Base-by-base conservation (phyloP, 805 yeast genomes). In the Saturnispora sanitii region DNA sequence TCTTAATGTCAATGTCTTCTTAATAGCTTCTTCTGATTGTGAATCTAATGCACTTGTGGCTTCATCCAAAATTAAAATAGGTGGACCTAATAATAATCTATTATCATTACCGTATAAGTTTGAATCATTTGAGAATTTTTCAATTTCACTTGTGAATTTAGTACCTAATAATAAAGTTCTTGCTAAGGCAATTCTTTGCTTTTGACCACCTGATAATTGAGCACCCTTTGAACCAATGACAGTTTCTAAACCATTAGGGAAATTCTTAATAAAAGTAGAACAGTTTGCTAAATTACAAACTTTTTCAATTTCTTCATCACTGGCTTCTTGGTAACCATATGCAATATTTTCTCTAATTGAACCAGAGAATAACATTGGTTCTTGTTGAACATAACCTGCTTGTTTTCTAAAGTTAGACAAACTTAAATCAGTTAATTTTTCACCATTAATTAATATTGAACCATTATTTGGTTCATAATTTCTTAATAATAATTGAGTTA, bases 11-110 rank as follows among this genome's bases (percentile, higher is more conserved):
- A 90, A 63, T 7, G 94, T 85, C 38, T 71, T 73, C 56, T 86
- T 84, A 31, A 90, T 94, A 3, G 84, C 74, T 50, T 82, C 79
- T 55, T 90, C 97, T 50, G 88, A 80, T 41, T 82, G 83, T 11
- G 94, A 77, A 55, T 90, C 97, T 38, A 90, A 65, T 0, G 96
- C 96, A 26, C 95, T 83, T 0, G 97, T 90, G 12, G 96, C 95
- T 58, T 90, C 97, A 58, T 90, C 97, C 44, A 90, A 63, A 25
- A 90, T 76, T 43, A 90, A 64, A n/a, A 90, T 70, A 6, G 79
- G 70, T 2, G 97, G 96, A 34, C 78, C 70, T 20, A 58, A 43
- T 9, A 58, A 41, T 22, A 53, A 39, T 19, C 50, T 54, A 15
- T 53, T 54, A 4, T 54, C 47, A 2, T 49, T 44, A 31, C 52